Conservation (phyloP, 2,329 filamentous ascomycete species). For the Monosporascus sp. region DNA sequence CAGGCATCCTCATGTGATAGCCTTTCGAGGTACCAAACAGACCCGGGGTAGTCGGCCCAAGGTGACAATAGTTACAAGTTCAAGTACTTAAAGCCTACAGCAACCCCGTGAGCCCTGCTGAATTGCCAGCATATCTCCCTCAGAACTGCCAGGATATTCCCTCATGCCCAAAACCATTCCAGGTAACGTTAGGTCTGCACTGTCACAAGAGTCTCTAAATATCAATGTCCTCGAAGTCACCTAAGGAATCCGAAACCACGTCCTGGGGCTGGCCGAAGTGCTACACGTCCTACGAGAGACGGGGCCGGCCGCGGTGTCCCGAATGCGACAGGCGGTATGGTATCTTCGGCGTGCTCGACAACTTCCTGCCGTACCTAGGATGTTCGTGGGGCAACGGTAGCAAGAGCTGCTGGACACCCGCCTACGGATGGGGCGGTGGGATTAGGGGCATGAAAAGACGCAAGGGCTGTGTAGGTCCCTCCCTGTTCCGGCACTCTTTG, state of each 20-base stretch:
- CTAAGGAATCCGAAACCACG: not conserved
- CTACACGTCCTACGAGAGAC: constrained; percentile 7
- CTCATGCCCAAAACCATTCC: too few species aligned
- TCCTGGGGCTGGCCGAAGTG: not conserved
- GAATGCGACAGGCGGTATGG: constrained; percentile 3
- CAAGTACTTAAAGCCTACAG: too few species aligned
- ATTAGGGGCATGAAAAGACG: constrained; percentile 9
- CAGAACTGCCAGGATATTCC: too few species aligned
- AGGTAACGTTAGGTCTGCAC: too few species aligned
- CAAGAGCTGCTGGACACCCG: not conserved
- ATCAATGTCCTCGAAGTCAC: not conserved
- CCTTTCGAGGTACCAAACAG: too few species aligned
- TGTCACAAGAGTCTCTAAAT: not conserved
- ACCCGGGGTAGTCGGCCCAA: too few species aligned
- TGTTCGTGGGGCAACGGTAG: constrained; percentile 1
- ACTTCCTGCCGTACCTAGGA: not conserved
- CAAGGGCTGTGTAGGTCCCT: constrained; percentile 15
- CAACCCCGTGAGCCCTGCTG: too few species aligned
- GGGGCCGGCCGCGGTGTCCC: not conserved
- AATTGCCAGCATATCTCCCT: too few species aligned
- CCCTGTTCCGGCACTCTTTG: not conserved
- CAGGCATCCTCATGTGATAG: too few species aligned
- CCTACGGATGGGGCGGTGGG: constrained; percentile 8
- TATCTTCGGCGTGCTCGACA: not conserved
- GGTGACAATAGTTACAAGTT: too few species aligned